Evolutionary conservation across 305 asterid genomes (phyloP), one percentile per base, ranked within the genome.

Genomic region (Fraxinus greggii): DNA sequence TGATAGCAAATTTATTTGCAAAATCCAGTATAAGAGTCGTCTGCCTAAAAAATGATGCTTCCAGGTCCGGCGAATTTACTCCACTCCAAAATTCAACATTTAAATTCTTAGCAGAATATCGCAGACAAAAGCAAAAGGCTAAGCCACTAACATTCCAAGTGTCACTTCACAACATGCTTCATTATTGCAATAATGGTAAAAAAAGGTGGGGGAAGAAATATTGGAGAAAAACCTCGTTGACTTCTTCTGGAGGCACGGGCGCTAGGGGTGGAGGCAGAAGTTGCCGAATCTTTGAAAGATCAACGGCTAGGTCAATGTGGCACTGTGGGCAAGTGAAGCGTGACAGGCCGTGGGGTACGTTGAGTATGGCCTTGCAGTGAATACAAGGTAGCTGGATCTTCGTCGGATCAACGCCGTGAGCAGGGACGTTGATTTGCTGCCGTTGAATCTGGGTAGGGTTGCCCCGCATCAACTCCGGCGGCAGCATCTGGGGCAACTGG

Each of bases 371-470:
- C 87, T 94, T 94, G 91, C 99, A 96, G 86, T 94, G 87, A 76
- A 91, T 93, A 76, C 98, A 96, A 0, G 99, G 97, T 2, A 94
- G 90, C 93, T 94, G 99, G 94, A 96, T 94, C 97, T 94, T 96
- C 21, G 94, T 90, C 51, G 98, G 98, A 88, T 96, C 99, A 88
- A 94, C 91, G 86, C 99, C 98, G 74, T 89, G 97, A 17, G 99
- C 94, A 17, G 90, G 88, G 26, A 89, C 90, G 83, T 51, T 85
- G 87, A 72, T 59, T 77, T 86, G 89, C 77, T 82, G 91, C 59
- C 85, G 90, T 19, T 83, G 94, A 24, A 78, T 69, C 69, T 61
- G 86, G 78, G 85, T 51, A 82, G 78, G 90, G 35, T 84, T 85
- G 67, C 86, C 81, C 21, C 82, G 91, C 92, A 95, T 87, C 79